These are phyloP conservation scores for Marasmius fiardii DNA, from an alignment of 1,284 basidiomycete genomes.

Conservation along the genomic window DNA sequence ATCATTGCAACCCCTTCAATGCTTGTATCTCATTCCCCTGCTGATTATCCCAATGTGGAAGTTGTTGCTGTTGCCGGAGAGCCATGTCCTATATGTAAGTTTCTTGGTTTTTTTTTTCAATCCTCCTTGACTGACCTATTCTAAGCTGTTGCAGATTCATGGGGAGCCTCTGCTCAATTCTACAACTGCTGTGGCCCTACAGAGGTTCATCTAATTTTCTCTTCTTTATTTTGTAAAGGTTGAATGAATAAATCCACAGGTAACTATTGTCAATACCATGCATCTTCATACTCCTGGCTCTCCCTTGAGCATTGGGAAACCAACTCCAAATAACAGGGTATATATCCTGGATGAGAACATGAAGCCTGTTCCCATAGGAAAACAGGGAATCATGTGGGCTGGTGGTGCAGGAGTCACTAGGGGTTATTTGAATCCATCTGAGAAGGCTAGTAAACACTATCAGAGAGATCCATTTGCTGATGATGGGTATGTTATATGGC, in stretches of 20 bases:
- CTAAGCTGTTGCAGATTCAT: slow-evolving; percentile 51
- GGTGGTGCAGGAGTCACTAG: slow-evolving; percentile 51
- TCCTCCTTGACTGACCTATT: not conserved
- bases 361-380: slow-evolving; percentile 48
- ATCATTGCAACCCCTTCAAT: slow-evolving; percentile 54
- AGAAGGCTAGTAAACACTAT: slow-evolving; percentile 52
- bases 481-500: slow-evolving; percentile 38
- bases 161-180: slow-evolving; percentile 39
- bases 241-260: slow-evolving; percentile 26
- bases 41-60: slow-evolving; percentile 56
- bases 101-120: not conserved
- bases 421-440: slow-evolving; percentile 52
- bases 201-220: slow-evolving; percentile 31
- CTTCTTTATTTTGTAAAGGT: not conserved
- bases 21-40: slow-evolving; percentile 48
- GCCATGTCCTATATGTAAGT: slow-evolving; percentile 53
- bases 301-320: slow-evolving; percentile 46
- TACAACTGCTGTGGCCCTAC: slow-evolving; percentile 50
- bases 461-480: slow-evolving; percentile 45
- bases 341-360: slow-evolving; percentile 53
- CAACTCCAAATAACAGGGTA: slow-evolving; percentile 57
- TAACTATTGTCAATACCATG: slow-evolving; percentile 60
- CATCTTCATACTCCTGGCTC: slow-evolving; percentile 43
- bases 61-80: slow-evolving; percentile 58
- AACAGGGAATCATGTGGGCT: slow-evolving; percentile 56